A percentile compares a stretch with the other conserved stretches of the same genome.
These are phyloP conservation scores for Dictyostelium brefeldianum DNA, from an alignment of 78 protist genomes.

Conservation along the genomic window DNA sequence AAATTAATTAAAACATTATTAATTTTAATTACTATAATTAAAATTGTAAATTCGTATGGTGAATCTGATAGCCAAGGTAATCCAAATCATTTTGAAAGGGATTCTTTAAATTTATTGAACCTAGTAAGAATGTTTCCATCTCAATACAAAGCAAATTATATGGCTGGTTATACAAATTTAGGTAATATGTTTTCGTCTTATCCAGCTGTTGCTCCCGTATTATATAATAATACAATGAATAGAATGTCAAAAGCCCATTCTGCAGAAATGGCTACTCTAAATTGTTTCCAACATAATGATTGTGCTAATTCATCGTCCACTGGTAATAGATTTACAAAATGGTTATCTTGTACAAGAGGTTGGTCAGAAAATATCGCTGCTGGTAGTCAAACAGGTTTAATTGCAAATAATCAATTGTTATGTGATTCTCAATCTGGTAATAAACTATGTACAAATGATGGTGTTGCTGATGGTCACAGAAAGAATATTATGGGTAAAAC, in stretches of 20 bases:
- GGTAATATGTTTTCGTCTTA: not conserved
- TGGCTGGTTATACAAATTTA: not conserved
- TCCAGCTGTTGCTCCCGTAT: not conserved
- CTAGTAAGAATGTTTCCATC: constrained; percentile 9
- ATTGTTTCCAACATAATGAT: constrained; percentile 2
- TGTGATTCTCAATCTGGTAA: not conserved
- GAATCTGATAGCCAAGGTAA: constrained; percentile 16
- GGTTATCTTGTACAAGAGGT: not conserved
- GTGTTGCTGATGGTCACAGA: constrained; percentile 33
- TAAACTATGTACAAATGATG: not conserved
- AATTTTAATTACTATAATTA: not conserved
- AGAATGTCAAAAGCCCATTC: constrained; percentile 8
- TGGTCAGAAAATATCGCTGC: constrained; percentile 35
- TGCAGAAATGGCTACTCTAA: not conserved
- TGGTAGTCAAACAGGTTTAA: not conserved
- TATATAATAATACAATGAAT: constrained; percentile 1
- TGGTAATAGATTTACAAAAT: not conserved
- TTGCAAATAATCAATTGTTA: not conserved
- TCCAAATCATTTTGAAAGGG: constrained; percentile 39
- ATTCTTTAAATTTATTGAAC: not conserved
- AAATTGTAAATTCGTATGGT: not conserved
- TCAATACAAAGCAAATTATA: not conserved
- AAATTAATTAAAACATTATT: not conserved
- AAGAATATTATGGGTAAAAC: not conserved
- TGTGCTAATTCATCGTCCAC: not conserved